Conservation (phyloP, 306 rosid species). For the barrel medic (Medicago truncatula) region DNA sequence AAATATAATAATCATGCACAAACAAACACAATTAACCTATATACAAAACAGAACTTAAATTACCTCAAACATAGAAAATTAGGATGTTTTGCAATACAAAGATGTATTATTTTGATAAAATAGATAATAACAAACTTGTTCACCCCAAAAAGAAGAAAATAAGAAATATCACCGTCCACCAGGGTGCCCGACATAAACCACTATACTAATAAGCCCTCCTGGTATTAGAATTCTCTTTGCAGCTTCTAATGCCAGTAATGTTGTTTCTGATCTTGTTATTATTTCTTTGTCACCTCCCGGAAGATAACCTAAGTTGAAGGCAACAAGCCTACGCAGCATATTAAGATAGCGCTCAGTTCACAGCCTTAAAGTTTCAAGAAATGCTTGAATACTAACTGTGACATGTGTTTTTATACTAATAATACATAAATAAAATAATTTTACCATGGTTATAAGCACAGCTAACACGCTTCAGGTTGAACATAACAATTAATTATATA, state of each 20-base stretch:
- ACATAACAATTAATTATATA: not conserved
- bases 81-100: constrained; percentile 8
- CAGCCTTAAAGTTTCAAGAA: constrained; percentile 9
- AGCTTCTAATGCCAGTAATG: constrained; percentile 76
- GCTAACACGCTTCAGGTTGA: not conserved
- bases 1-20: not conserved
- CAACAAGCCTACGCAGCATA: constrained; percentile 72
- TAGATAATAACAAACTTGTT: not conserved
- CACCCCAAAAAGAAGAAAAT: not conserved
- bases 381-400: constrained; percentile 10
- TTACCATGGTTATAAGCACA: not conserved
- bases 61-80: constrained; percentile 22
- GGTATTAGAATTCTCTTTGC: constrained; percentile 62
- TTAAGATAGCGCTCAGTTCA: constrained; percentile 28
- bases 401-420: not conserved
- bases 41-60: not conserved
- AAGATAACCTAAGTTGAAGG: constrained; percentile 92
- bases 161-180: constrained; percentile 78
- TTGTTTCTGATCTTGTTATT: constrained; percentile 73
- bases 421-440: constrained; percentile 9
- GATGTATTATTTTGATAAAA: not conserved
- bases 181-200: constrained; percentile 87
- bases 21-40: not conserved
- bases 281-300: constrained; percentile 90
- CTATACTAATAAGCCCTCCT: constrained; percentile 86